Evolutionary conservation across 352 stramenopile species (phyloP), one percentile per base, ranked within the genome.

Genomic region (Globisporangium lucens): DNA sequence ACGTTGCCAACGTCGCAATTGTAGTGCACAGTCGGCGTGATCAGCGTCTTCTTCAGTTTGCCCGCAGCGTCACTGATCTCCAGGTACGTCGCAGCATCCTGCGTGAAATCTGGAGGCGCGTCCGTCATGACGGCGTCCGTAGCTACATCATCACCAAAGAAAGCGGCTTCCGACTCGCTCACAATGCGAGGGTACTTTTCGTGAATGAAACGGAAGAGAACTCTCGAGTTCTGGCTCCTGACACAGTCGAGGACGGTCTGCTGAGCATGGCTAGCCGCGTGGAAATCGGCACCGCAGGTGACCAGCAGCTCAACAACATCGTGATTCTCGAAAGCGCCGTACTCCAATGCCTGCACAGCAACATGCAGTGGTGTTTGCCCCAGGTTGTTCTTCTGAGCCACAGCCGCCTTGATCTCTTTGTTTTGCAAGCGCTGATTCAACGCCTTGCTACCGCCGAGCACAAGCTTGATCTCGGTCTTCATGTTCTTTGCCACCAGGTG

Each of bases 321-420:
- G 0, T 71, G 76, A 58, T 90, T 91, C 63, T 94, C 85, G 66
- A 84, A 89, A 0, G 85, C 91, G 0, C 80, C 80, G 24, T 84
- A 83, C 17, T 71, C 56, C 3, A 80, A 63, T 9, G 82, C 78
- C 22, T 86, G 73, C 4, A 93, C 74, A 36, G 77, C 79, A 29
- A 87, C 63, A 61, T 91, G 85, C n/a, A 89, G 68, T 1, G 73
- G 75, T 0, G 80, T 87, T 56, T 87, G 68, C 0, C 85, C 85
- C 12, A 57, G 38, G 6, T 64, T 43, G 62, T 93, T 91, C 2
- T 63, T 63, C 43, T 83, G 73, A 1, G 29, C 58, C 20, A 89
- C 53, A 4, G 79, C 78, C 17, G 43, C 15, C 53, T 82, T 83
- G 15, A 71, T 73, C 20, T 73, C 73, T 4, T 73, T 76, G 3